Evolutionary conservation across 164 flowering plant genomes (phyloP), one percentile per base, ranked within the genome.

Genomic region (Sextonia rubra): DNA sequence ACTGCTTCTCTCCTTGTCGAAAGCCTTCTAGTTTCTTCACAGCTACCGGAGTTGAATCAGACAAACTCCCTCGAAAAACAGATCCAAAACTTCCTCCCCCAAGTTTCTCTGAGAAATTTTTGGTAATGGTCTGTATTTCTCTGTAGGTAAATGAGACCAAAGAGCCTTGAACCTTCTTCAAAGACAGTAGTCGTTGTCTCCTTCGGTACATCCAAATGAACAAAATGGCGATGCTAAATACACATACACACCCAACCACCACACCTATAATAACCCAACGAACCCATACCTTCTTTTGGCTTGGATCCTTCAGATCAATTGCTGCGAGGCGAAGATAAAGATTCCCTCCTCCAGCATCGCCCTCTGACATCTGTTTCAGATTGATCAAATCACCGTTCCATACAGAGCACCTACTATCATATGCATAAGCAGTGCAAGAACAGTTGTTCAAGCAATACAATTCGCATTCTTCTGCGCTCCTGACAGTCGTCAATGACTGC

Each of bases 41-140:
- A 0, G 86, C 88, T 30, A 85, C 69, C 17, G 62, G 66, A 14
- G 81, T 74, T 17, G 79, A 75, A 71, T 82, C 77, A 24, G 82
- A 74, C 68, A 80, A 47, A 2, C 79, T 78, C 37, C 88, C 90
- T 66, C 78, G 82, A 49, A 79, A 85, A 26, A 83, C 88, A 65
- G 83, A 83, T 22, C 88, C 88, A 72, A 83, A 85, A 11, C 82
- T 86, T 65, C 89, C 88, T 20, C 79, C 83, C n/a, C 87, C 88
- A 15, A 85, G 73, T 25, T 80, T 83, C 17, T 83, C 83, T 0
- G 87, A 83, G 72, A 85, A 85, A 70, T 80, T 83, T 76, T 80
- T 83, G n/a, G 88, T 85, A 18, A 82, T 85, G n/a, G 8, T 75
- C 66, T 79, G 82, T 58, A 87, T 56, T 69, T 84, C 83, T 70